phyloP scores from a whole-genome alignment of 2,329 filamentous ascomycete species.

The Penicillium sp. region DNA sequence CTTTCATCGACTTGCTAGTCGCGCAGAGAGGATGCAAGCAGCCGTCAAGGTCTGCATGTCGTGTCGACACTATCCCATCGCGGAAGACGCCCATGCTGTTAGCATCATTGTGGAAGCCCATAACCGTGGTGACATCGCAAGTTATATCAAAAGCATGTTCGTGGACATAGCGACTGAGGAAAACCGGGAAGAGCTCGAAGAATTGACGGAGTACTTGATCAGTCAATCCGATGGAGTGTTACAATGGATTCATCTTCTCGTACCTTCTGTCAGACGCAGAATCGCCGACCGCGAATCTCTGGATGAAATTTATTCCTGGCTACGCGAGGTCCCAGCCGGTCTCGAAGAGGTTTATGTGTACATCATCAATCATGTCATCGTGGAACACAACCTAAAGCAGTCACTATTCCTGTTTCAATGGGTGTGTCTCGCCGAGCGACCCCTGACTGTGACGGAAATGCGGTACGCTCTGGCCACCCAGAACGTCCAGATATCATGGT shows the following conservation, averaged over 20 bases:
- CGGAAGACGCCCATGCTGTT: not conserved
- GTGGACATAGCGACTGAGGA: not conserved
- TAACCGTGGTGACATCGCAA: not conserved
- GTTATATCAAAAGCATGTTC: not conserved
- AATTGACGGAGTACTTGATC: not conserved
- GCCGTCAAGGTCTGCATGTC: not conserved
- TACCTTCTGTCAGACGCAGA: not conserved
- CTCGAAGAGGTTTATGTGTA: not conserved
- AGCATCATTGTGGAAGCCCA: not conserved
- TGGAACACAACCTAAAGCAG: not conserved
- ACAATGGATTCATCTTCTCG: not conserved
- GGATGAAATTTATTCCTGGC: not conserved
- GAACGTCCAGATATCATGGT: not conserved
- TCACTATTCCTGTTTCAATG: not conserved
- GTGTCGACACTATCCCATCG: not conserved
- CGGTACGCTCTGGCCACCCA: slow-evolving; percentile 3
- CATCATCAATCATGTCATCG: not conserved
- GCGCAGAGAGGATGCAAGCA: not conserved
- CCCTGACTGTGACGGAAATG: slow-evolving; percentile 2
- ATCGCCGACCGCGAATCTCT: not conserved
- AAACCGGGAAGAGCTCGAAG: not conserved
- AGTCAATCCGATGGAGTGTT: not conserved
- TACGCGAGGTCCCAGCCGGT: not conserved
- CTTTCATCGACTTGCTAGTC: not conserved
- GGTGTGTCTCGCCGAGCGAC: not conserved